Conservation (phyloP, 225 moss, liverwort and hornwort genomes). For the Marchantia polymorpha region DNA sequence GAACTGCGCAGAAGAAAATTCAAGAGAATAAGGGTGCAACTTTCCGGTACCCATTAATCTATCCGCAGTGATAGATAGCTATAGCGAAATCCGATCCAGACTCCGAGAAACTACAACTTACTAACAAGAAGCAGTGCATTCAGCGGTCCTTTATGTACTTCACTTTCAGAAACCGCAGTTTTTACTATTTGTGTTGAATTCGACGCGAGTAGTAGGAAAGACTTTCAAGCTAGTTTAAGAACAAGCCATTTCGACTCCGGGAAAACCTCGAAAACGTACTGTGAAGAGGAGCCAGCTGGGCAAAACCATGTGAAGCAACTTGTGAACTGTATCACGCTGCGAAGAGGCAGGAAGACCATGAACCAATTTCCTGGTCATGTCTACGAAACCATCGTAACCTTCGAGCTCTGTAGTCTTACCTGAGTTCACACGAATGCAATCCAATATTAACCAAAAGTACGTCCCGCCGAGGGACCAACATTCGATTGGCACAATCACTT, state of each 20-base stretch:
- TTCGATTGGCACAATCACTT: no score
- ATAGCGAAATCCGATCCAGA: not conserved
- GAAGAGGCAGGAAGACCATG: constrained; percentile 23
- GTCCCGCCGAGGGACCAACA: no score
- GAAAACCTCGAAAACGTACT: constrained; percentile 24
- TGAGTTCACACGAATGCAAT: constrained; percentile 11
- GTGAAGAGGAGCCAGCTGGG: constrained; percentile 27
- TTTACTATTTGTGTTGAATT: not conserved
- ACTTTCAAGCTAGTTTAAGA: no score
- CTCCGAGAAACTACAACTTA: not conserved
- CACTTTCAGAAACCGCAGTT: no score
- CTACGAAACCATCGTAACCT: constrained; percentile 48
- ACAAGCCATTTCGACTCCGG: not conserved
- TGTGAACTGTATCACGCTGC: constrained; percentile 28
- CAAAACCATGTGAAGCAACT: constrained; percentile 32
- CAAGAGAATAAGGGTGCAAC: not conserved
- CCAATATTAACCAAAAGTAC: not conserved
- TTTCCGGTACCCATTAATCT: not conserved
- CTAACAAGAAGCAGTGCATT: no score
- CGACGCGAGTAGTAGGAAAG: no score
- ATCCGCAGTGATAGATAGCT: not conserved
- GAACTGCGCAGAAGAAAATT: constrained; percentile 25
- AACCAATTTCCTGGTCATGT: constrained; percentile 42
- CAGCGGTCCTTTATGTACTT: no score
- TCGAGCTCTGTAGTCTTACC: constrained; percentile 37